phyloP scores from a whole-genome alignment of 2,329 filamentous ascomycete species.

The Chrysoporthe puriensis region DNA sequence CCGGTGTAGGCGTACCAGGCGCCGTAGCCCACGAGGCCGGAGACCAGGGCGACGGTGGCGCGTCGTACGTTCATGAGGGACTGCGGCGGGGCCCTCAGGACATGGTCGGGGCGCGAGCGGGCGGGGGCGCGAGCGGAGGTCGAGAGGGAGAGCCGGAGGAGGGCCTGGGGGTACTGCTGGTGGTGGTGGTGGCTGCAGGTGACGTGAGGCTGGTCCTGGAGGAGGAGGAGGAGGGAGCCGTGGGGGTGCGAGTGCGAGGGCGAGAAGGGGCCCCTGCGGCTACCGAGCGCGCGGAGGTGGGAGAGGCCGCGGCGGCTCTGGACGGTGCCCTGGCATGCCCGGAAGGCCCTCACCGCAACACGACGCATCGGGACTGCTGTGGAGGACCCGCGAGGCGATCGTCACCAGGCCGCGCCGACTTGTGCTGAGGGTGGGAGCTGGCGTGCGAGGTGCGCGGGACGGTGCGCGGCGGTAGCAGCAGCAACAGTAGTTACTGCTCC shows the following conservation, averaged over 20 bases:
- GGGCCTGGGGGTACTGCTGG: slow-evolving; percentile 30
- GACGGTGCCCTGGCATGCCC: slow-evolving; percentile 67
- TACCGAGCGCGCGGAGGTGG: slow-evolving; percentile 49
- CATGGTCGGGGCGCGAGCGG: slow-evolving; percentile 41
- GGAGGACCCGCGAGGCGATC: not conserved
- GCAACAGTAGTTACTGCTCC: not conserved
- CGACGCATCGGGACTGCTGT: slow-evolving; percentile 67
- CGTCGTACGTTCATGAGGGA: slow-evolving; percentile 78
- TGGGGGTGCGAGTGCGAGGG: slow-evolving; percentile 19
- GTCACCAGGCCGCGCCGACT: not conserved
- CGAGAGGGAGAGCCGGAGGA: slow-evolving; percentile 30
- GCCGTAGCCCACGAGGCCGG: slow-evolving; percentile 74
- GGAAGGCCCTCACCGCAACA: slow-evolving; percentile 68
- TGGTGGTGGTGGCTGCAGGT: slow-evolving; percentile 30
- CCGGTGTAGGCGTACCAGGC: slow-evolving; percentile 75
- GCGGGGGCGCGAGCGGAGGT: slow-evolving; percentile 32
- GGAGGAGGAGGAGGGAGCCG: slow-evolving; percentile 30
- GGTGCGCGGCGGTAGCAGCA: not conserved
- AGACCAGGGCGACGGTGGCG: slow-evolving; percentile 67
- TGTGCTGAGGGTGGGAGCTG: not conserved
- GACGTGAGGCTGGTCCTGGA: slow-evolving; percentile 27
- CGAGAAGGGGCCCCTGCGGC: slow-evolving; percentile 46
- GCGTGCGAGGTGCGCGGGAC: too few species aligned
- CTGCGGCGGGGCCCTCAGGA: slow-evolving; percentile 54
- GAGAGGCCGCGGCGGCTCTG: slow-evolving; percentile 47